Conservation (phyloP, 257 asterid species). For the Prunella vulgaris region DNA sequence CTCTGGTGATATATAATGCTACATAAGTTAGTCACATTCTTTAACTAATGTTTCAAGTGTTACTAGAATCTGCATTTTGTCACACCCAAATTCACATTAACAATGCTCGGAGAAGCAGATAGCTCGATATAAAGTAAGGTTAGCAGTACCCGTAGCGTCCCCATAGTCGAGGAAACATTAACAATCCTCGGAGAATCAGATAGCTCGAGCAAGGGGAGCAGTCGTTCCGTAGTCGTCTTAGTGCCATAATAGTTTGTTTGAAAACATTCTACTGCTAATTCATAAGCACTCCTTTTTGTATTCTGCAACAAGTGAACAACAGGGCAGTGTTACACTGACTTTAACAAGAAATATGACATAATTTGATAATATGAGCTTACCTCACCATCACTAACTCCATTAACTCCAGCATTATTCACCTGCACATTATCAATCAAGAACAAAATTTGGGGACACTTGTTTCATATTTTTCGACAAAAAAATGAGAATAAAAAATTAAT, state of each 20-base stretch:
- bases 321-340: not conserved
- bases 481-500: too few species aligned
- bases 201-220: conserved; percentile 50
- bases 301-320: conserved; percentile 17
- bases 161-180: conserved; percentile 50
- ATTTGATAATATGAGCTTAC: conserved; percentile 7
- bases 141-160: conserved; percentile 34
- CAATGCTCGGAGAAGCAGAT: too few species aligned
- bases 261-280: conserved; percentile 38
- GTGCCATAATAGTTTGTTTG: conserved; percentile 52
- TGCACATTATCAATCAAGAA: conserved; percentile 20
- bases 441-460: too few species aligned
- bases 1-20: too few species aligned
- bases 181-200: conserved; percentile 63
- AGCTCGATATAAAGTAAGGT: not conserved
- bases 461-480: too few species aligned
- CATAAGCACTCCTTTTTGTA: conserved; percentile 27
- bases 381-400: conserved; percentile 22
- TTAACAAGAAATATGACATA: not conserved
- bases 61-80: too few species aligned
- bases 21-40: too few species aligned
- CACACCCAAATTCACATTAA: not conserved
- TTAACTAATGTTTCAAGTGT: not conserved
- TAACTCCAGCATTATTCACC: conserved; percentile 49
- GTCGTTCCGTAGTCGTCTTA: conserved; percentile 36